Evolutionary conservation across 2,329 filamentous ascomycete genomes (phyloP), one percentile per base, ranked within the genome.

Genomic region (Pseudogymnoascus sp.): DNA sequence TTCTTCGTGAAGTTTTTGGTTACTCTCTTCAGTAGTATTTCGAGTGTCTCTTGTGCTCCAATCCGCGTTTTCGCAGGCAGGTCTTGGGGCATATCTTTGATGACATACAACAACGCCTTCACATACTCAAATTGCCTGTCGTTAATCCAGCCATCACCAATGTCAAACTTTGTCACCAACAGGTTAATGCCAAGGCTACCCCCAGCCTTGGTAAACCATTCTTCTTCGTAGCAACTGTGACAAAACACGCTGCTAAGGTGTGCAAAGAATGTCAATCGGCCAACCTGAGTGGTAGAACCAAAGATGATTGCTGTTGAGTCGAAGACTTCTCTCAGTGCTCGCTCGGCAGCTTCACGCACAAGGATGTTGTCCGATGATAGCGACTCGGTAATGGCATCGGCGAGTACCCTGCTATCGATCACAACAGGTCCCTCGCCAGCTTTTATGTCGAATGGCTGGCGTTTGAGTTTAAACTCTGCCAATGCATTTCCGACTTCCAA

Each of bases 161-260:
- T 80, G 60, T 93, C 86, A 61, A 97, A 78, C 67, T 93, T 88
- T 2, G 90, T 93, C 32, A 93, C 86, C 62, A 99, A 77, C 61
- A 95, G 87, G 69, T 90, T 88, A 68, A 99, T 97, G 61, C 95
- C 95, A 18, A 93, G 77, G 60, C 89, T 92, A 38, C 94, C 94
- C 57, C 93, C 94, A 37, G 91, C 89, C 75, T 99, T 99, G 59
- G 92, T 92, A 70, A 96, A 99, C 94, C 95, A 99, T 69, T 99
- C 94, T 72, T 99, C 93, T 68, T 94, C 91, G 68, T 97, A 92
- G 72, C 94, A 99, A 65, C 90, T 91, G 72, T 99, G 94, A 67
- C 90, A 94, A 72, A 97, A 96, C 0, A 86, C 87, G 63, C 85
- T 88, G 38, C 88, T 87, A 5, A 99, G 79, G 68, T 93, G 87